A percentile compares a stretch with the other conserved stretches of the same genome.
phyloP scores from a whole-genome alignment of 148 eudicot species.

The Spergularia bocconei region DNA sequence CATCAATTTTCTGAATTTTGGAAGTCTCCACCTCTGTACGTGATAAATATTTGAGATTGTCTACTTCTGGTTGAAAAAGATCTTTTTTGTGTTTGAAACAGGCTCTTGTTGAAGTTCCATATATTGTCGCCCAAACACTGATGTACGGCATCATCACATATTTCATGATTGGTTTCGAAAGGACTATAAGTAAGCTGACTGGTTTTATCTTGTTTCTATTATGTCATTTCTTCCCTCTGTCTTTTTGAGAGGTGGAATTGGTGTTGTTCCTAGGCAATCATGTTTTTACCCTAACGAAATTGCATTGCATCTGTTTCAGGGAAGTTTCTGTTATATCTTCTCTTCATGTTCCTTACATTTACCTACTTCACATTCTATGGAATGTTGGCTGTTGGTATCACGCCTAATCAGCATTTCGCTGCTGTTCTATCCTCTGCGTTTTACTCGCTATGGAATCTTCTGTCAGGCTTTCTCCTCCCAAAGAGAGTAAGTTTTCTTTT shows the following conservation, averaged over 20 bases:
- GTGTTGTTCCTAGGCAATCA: not conserved
- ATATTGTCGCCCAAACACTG: constrained; percentile 58
- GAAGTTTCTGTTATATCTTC: constrained; percentile 56
- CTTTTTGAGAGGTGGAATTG: not conserved
- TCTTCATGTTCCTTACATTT: constrained; percentile 87
- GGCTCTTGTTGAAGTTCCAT: constrained; percentile 88
- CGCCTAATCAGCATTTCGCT: constrained; percentile 63
- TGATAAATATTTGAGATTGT: not conserved
- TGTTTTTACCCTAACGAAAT: not conserved
- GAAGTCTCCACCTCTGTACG: not conserved
- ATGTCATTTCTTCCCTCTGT: not conserved
- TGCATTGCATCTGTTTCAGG: constrained; percentile 42
- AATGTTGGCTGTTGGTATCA: constrained; percentile 89
- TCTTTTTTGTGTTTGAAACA: constrained; percentile 25
- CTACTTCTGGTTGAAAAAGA: not conserved
- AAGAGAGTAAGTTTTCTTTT: constrained; percentile 48
- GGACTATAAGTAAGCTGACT: constrained; percentile 45
- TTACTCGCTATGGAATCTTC: constrained; percentile 88
- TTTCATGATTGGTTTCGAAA: constrained; percentile 79
- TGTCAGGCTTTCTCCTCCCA: constrained; percentile 83
- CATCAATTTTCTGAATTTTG: not conserved
- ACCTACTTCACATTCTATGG: constrained; percentile 88
- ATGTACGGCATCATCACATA: constrained; percentile 70
- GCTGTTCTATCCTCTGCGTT: constrained; percentile 79
- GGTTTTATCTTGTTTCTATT: constrained; percentile 4